Evolutionary conservation across 2,329 filamentous ascomycete genomes (phyloP), one percentile per base, ranked within the genome.

Genomic region (Arthrobotrys iridis): DNA sequence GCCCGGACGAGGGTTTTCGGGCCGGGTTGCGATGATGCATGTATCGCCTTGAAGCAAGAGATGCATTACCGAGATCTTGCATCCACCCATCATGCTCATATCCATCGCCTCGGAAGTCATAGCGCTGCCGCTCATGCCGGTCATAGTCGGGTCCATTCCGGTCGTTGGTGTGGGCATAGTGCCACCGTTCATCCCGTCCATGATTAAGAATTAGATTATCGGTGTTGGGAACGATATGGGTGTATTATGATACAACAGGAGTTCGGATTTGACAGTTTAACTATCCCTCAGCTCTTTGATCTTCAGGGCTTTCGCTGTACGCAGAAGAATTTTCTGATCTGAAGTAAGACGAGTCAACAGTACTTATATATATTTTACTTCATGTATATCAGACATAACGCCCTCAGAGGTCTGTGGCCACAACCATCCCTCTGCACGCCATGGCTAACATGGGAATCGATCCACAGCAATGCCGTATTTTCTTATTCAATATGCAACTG

Each of bases 11-110:
- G 35, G 20, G 55, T 43, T 20, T 13, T 37, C 50, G 18, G 18
- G 15, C 50, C 28, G 30, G 30, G 2, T 55, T 37, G 45, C 35
- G 24, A 63, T 26, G 2, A 26, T 37, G 1, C 18, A 30, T 30
- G 28, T 18, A 35, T 45, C 15, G 26, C 18, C n/a, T 22, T 18
- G 41, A 15, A n/a, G n/a, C 22, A n/a, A 37, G 20, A 37, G 3
- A 6, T 65, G 40, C 22, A 46, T 57, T 75, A 75, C 71, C 30
- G 71, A 75, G 40, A 75, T 75, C 63, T 75, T 75, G 41, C 71
- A 75, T 6, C 71, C 71, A 35, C 71, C 71, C 22, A 41, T 45
- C 71, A 75, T 75, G 40, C 57, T 64, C 71, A 75, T 73, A 26
- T 33, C 33, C 68, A 73, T 75, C 15, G 60, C 52, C 13, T 30